Evolutionary conservation across 345 rosid genomes (phyloP), one percentile per base, ranked within the genome.

Genomic region (Laguncularia racemosa): DNA sequence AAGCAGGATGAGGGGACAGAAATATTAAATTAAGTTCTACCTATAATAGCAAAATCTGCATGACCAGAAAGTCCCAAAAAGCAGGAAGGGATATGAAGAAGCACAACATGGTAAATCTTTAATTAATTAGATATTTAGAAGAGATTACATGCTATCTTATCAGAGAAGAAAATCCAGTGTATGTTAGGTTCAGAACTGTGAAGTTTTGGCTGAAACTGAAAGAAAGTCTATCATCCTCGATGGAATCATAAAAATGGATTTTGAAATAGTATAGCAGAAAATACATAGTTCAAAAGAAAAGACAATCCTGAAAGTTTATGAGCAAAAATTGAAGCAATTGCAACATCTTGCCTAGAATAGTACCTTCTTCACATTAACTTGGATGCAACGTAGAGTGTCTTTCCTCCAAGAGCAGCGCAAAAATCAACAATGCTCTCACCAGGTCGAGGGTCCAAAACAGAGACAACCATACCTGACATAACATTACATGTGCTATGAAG

Each of bases 401-500:
- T 92, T 55, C 98, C 98, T 69, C 98, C 98, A 63, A 96, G 96
- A 65, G 98, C 96, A 71, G 98, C 98, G 77, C 98, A 89, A 58
- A 95, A 85, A 63, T 92, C 98, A 51, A 83, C 48, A 53, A 92
- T 89, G 57, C 67, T 71, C 57, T 92, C 95, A 16, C 91, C 91
- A 12, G 97, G 93, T 71, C 76, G 86, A 66, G 98, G 95, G 72
- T 89, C 73, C 76, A 89, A 80, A 61, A 89, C 79, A 57, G 97
- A 86, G 73, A 89, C 95, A 55, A 86, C 78, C 73, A 86, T 67
- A 52, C 98, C 98, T 86, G 83, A 55, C 68, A 61, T 43, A n/a
- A 50, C 58, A 57, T 46, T 28, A 18, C 16, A 56, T 0, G 16
- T 20, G 45, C 44, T 50, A 54, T 43, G 52, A 28, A 20, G 28